Percentiles rank a stretch among this genome's conserved stretches.
Conservation (phyloP, 1,284 basidiomycete species). For the Irpex sp. region DNA sequence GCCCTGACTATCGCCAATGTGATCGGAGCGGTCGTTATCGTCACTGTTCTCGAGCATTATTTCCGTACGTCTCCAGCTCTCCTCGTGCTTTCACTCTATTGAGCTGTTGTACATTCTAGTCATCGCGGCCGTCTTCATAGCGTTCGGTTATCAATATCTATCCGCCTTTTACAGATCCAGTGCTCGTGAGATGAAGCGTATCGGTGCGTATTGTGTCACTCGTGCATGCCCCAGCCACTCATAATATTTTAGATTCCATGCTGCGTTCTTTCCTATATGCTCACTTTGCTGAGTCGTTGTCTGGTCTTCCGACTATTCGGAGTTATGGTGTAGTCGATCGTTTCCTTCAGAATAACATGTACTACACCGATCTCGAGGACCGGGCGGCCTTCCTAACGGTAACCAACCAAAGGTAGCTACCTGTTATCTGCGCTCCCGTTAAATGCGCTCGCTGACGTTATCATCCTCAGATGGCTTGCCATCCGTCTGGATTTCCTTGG, state of each 20-base stretch:
- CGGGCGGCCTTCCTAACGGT: constrained; percentile 58
- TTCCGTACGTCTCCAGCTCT: constrained; percentile 44
- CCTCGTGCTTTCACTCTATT: neutral
- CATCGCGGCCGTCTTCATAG: constrained; percentile 45
- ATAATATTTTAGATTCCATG: constrained; percentile 47
- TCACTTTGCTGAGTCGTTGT: constrained; percentile 79
- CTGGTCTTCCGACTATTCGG: constrained; percentile 73
- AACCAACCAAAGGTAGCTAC: constrained; percentile 52
- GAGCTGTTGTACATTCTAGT: constrained; percentile 30
- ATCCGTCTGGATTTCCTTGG: constrained; percentile 77
- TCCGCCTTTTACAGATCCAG: constrained; percentile 63
- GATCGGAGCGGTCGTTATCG: constrained; percentile 58
- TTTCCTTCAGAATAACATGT: constrained; percentile 67
- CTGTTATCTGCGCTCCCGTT: neutral
- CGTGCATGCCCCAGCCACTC: constrained; percentile 19
- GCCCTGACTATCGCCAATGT: constrained; percentile 48
- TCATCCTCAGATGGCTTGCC: constrained; percentile 62
- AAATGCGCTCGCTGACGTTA: neutral
- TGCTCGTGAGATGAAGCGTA: constrained; percentile 68
- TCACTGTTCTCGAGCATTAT: constrained; percentile 68
- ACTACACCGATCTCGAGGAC: constrained; percentile 75
- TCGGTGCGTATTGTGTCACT: constrained; percentile 35
- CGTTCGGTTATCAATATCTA: constrained; percentile 53
- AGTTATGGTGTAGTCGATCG: constrained; percentile 62
- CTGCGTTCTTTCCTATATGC: constrained; percentile 72